Evolutionary conservation across 345 rosid genomes (phyloP), one percentile per base, ranked within the genome.

Genomic region (Streptanthus diversifolius): DNA sequence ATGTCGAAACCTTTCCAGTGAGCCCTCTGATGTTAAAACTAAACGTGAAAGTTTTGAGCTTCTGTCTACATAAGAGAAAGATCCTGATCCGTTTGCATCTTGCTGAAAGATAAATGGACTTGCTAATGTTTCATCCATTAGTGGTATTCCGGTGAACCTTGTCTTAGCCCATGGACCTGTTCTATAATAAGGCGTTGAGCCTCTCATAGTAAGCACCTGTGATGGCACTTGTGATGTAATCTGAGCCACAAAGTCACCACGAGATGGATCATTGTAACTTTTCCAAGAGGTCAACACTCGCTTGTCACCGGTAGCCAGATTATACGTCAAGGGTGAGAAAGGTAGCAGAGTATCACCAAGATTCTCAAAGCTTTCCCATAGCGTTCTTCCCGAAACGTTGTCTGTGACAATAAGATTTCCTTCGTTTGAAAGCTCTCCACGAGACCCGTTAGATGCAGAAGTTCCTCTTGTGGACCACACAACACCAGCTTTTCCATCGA

Each of bases 111-210:
- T 59, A 21, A 67, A 40, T 21, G 67, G 19, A 51, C 40, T 15
- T 29, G 40, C 0, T 6, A 47, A 64, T 5, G 73, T 14, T 3
- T 5, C 65, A 57, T 59, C 69, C 51, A 53, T 39, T 1, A 54
- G 13, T 4, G 40, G 70, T 44, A 62, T 1, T 8, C 82, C 82
- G 17, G 75, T 60, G 29, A 80, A 78, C 35, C 30, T 49, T 32
- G 77, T 19, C 14, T 81, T 81, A 53, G 70, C 48, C 83, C 85
- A 84, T 5, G 83, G 77, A 5, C 87, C 83, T 0, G 15, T 77
- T 37, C 85, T 71, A 33, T 11, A 33, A 35, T 17, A 21, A 9
- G 77, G 41, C 17, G 15, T 27, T 3, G 77, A 63, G 48, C 77
- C 84, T 66, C 19, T 39, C 40, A 49, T 59, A 13, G 66, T 48